Evolutionary conservation across 1,284 basidiomycete species (phyloP), one percentile per base, ranked within the genome.

Genomic region (Naganishia sp.): DNA sequence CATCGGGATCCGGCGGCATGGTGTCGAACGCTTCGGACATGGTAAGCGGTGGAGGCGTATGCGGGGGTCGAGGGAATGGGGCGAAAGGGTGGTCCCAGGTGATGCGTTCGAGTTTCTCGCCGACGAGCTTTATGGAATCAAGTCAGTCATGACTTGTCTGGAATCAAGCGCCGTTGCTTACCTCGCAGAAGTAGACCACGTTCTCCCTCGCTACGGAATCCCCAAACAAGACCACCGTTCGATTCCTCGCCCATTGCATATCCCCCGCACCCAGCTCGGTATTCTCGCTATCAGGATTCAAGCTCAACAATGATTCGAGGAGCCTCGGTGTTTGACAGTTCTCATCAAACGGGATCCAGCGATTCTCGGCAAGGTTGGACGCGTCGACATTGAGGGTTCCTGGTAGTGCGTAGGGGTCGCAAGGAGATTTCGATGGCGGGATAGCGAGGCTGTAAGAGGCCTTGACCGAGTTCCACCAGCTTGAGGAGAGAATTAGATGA

Each of bases 181-280:
- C 57, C 57, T 61, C 48, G 48, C 57, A 61, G 25, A 61, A 61
- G 23, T 61, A 61, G 21, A 28, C 57, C 9, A 61, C 23, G 16
- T 61, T 61, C 48, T 61, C 57, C 23, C 57, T 39, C 36, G 48
- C 48, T 43, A 61, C 48, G 13, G 57, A 61, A 43, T 61, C 57
- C 4, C 57, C 57, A 28, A 61, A 61, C 3, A 61, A 10, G 7
- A 61, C 57, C 1, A 61, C 57, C 36, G 57, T 61, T 16, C 36
- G 48, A 43, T 61, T 61, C 48, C 36, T 39, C 21, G 25, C 57
- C 57, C 57, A 61, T 10, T 43, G 2, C 33, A 61, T 50, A 11
- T 61, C 57, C n/a, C 42, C 13, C 1, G 6, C 18, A 2, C 31
- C 55, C 25, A 25, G 11, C 3, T 31, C 28, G 31, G 25, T 25